Evolutionary conservation across 306 rosid species (phyloP), one percentile per base, ranked within the genome.

Genomic region (Hippophae rhamnoides): DNA sequence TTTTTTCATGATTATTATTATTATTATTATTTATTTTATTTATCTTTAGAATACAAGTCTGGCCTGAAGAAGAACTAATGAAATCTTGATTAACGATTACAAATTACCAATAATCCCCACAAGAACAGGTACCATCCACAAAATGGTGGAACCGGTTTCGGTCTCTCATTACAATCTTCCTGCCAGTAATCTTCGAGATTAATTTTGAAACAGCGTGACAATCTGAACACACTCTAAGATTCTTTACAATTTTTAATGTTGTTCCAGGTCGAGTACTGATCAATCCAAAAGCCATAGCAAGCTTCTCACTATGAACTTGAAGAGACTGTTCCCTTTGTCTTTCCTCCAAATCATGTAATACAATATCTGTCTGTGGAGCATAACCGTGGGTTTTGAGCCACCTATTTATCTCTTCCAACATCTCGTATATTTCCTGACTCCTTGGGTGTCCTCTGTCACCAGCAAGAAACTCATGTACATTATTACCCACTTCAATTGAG

Each of bases 261-360:
- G 53, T 49, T 49, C 53, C 18, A 12, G 53, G 53, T 49, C 12
- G 53, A 11, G 53, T 49, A 13, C 53, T 49, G 14, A 49, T 49
- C 3, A 49, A 8, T 7, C 53, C 53, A 49, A 49, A 49, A 49
- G 53, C 53, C n/a, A 49, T 49, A 12, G 53, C 53, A 49, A 49
- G 53, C 53, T 49, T 49, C 53, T 49, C 53, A 49, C 53, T 49
- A 49, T 49, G 53, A 49, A 49, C 53, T 49, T 49, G 23, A 14
- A 49, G 13, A 3, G 53, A 49, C 8, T 49, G 23, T 23, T 49
- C 53, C 53, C 13, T 49, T 23, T 49, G 53, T 12, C 18, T 49
- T 49, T 49, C 53, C 53, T 1, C 53, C 26, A 49, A 49, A 49
- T 49, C 53, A 49, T 49, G 53, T 13, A 49, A 49, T 49, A 49